These are phyloP conservation scores for Teunomyces cretensis DNA, from an alignment of 805 yeast species.

Conservation along the genomic window DNA sequence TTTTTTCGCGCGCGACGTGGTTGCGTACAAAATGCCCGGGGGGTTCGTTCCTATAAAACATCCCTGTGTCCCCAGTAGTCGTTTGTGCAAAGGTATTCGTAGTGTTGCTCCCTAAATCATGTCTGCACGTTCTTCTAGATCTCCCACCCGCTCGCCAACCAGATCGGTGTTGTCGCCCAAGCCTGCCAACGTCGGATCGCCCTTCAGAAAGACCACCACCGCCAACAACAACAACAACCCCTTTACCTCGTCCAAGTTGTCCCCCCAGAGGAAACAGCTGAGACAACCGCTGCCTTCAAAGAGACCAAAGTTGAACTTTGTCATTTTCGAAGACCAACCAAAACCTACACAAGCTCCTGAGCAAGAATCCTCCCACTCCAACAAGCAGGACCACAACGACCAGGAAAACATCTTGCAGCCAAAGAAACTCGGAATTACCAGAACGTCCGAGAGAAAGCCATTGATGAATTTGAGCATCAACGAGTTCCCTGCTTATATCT, in stretches of 20 bases:
- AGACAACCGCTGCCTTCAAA: constrained; percentile 7
- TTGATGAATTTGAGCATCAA: constrained; percentile 28
- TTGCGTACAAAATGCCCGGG: not conserved
- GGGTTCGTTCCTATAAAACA: not conserved
- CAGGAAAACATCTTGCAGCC: constrained; percentile 45
- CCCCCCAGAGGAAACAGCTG: constrained; percentile 4
- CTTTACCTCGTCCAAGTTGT: constrained; percentile 10
- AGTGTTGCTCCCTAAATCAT: not conserved
- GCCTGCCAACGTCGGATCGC: constrained; percentile 16
- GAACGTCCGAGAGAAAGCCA: constrained; percentile 22
- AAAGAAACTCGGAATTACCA: constrained; percentile 7
- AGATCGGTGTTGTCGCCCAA: constrained; percentile 25
- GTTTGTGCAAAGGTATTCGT: not conserved
- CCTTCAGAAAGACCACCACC: constrained; percentile 7
- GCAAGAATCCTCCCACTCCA: constrained; percentile 8
- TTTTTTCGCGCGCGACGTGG: constrained; percentile 2
- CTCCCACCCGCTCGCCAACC: constrained; percentile 15
- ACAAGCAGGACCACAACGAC: constrained; percentile 29
- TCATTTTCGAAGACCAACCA: constrained; percentile 20
- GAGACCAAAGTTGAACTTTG: constrained; percentile 17
- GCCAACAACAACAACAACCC: constrained; percentile 7
- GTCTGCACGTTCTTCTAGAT: not conserved
- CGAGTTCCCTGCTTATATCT: constrained; percentile 30
- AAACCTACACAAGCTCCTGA: not conserved
- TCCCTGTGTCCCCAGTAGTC: constrained; percentile 6